These are phyloP conservation scores for Diplosphaera chodatii DNA, from an alignment of 139 green algal genomes.

Conservation along the genomic window DNA sequence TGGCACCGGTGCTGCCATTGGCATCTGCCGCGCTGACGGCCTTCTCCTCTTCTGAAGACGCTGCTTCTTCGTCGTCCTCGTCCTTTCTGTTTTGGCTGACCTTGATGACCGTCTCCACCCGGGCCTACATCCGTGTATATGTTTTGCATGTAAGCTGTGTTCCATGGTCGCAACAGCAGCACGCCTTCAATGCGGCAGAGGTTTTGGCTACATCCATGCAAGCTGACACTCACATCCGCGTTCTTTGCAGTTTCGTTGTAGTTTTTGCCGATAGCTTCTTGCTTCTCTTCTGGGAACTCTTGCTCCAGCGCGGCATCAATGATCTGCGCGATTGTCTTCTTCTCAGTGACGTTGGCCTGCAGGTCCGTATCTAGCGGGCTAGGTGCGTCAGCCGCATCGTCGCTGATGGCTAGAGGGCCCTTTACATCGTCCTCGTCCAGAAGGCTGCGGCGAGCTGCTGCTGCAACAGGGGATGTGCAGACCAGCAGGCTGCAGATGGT, in stretches of 20 bases:
- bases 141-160: not conserved
- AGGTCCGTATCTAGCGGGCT: not conserved
- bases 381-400: not conserved
- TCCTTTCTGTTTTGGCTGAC: slow-evolving; percentile 46
- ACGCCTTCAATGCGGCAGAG: no score
- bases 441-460: not conserved
- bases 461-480: not conserved
- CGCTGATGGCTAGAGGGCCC: not conserved
- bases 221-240: slow-evolving; percentile 24
- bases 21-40: no score
- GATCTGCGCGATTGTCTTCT: slow-evolving; percentile 37
- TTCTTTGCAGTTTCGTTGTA: slow-evolving; percentile 53
- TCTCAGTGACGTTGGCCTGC: slow-evolving; percentile 9
- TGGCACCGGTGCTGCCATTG: not conserved
- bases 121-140: slow-evolving; percentile 39
- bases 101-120: slow-evolving; percentile 53
- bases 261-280: slow-evolving; percentile 38
- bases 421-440: not conserved
- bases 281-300: slow-evolving; percentile 56
- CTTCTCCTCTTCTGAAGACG: not conserved
- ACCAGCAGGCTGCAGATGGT: not conserved
- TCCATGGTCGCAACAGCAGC: no score
- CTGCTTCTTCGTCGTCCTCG: slow-evolving; percentile 16
- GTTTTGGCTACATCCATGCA: not conserved
- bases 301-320: slow-evolving; percentile 57